Conservation (phyloP, 495 filamentous ascomycete species). For the Penicillium macrosclerotiorum region DNA sequence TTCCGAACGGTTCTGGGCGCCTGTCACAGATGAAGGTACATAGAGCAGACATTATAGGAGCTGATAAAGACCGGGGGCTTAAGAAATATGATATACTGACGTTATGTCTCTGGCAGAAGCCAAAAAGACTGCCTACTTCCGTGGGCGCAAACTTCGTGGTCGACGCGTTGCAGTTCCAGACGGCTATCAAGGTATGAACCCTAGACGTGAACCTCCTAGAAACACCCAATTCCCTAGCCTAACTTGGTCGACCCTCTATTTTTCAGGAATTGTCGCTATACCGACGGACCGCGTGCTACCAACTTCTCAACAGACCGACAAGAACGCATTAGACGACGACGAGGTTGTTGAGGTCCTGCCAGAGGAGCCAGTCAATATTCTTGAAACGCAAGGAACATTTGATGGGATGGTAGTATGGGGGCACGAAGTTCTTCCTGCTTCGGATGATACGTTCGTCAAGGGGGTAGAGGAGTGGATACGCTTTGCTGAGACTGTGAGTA, state of each 20-base stretch:
- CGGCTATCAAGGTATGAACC: conserved; percentile 66
- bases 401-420: conserved; percentile 80
- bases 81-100: conserved; percentile 11
- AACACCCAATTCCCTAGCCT: no score
- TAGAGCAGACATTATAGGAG: not conserved
- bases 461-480: conserved; percentile 80
- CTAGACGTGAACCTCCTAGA: no score
- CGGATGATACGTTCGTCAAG: conserved; percentile 68
- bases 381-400: conserved; percentile 67
- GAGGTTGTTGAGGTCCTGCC: conserved; percentile 29
- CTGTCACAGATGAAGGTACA: conserved; percentile 45
- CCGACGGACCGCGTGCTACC: conserved; percentile 35
- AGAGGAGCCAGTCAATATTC: conserved; percentile 55
- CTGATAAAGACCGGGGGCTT: not conserved
- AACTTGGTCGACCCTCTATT: no score
- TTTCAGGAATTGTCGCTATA: conserved; percentile 38
- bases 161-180: conserved; percentile 65
- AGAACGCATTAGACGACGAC: conserved; percentile 42
- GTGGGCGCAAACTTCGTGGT: conserved; percentile 78
- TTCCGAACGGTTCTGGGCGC: conserved; percentile 69
- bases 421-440: conserved; percentile 67
- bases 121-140: conserved; percentile 66
- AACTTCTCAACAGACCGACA: conserved; percentile 25
- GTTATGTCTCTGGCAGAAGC: conserved; percentile 31
- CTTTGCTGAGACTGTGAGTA: conserved; percentile 63